A percentile compares a stretch with the other conserved stretches of the same genome.
Conservation (phyloP, 352 stramenopile species). For the Plasmopara halstedii region DNA sequence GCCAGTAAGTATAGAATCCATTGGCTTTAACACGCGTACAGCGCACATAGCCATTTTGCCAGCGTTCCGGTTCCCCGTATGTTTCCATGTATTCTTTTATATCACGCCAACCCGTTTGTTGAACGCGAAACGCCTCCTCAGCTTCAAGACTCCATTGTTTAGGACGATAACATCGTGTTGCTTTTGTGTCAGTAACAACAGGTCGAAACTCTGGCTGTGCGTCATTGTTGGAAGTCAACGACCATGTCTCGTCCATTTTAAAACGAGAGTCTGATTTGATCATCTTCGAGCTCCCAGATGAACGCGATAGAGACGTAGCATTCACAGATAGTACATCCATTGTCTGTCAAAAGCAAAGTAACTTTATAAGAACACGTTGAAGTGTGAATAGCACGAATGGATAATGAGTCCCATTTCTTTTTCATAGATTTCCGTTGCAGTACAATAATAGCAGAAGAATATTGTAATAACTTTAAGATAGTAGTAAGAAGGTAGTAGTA, state of each 20-base stretch:
- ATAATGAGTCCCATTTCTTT: too few species aligned
- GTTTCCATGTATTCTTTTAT: constrained; percentile 78
- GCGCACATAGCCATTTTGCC: constrained; percentile 66
- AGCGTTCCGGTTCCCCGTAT: constrained; percentile 64
- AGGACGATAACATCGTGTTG: constrained; percentile 49
- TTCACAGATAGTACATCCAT: constrained; percentile 35
- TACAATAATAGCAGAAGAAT: too few species aligned
- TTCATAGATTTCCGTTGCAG: too few species aligned
- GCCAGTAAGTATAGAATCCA: constrained; percentile 81
- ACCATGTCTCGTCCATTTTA: constrained; percentile 48
- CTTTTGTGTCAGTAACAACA: constrained; percentile 45
- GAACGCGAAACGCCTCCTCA: constrained; percentile 70
- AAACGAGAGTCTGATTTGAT: constrained; percentile 27
- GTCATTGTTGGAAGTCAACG: constrained; percentile 18
- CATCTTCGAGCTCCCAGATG: constrained; percentile 10
- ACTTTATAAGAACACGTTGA: too few species aligned
- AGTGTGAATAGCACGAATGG: too few species aligned
- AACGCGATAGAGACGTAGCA: constrained; percentile 24
- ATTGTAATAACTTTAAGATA: too few species aligned
- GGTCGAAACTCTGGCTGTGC: constrained; percentile 16
- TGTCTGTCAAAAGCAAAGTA: too few species aligned
- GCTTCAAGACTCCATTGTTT: constrained; percentile 64
- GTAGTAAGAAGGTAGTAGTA: too few species aligned
- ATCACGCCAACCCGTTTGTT: constrained; percentile 66
- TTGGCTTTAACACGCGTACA: constrained; percentile 79